phyloP scores from a whole-genome alignment of 2,329 filamentous ascomycete species.

The Chaetomiaceae sp. region DNA sequence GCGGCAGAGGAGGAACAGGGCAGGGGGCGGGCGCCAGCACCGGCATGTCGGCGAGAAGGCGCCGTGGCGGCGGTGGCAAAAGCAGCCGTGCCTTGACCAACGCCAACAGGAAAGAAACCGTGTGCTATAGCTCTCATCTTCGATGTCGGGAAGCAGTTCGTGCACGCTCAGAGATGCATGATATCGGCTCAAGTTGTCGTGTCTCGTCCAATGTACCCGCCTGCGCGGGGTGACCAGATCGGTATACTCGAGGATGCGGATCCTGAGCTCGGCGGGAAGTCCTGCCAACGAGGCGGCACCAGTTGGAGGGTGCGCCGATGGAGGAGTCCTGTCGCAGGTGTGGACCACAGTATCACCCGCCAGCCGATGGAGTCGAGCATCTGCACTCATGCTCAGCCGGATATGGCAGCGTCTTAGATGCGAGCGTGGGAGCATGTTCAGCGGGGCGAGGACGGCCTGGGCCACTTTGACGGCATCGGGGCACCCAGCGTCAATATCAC shows the following conservation, averaged over 20 bases:
- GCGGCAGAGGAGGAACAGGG: conserved; percentile 17
- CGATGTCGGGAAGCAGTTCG: background rate
- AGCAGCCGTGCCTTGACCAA: conserved; percentile 1
- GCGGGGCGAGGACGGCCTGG: background rate
- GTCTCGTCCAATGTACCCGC: conserved; percentile 20
- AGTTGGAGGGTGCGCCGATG: too few relatives aligned
- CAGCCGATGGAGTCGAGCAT: background rate
- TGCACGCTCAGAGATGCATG: too few relatives aligned
- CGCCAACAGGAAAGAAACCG: background rate
- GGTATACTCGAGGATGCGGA: conserved; percentile 22
- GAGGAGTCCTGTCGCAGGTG: background rate
- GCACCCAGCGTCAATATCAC: background rate
- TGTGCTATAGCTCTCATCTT: background rate
- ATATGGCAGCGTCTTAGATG: conserved; percentile 6
- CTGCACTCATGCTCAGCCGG: background rate
- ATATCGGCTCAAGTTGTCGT: background rate
- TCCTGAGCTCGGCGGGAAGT: conserved; percentile 23
- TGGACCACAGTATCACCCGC: background rate
- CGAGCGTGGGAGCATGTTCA: background rate
- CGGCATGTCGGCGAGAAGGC: conserved; percentile 16
- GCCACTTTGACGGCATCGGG: background rate
- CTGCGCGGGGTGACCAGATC: conserved; percentile 23
- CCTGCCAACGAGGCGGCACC: too few relatives aligned
- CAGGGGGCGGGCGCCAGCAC: conserved; percentile 16
- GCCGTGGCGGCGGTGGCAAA: conserved; percentile 12